Base-by-base conservation (phyloP, 2,329 filamentous ascomycete species). In the Grosmannia penicillata region DNA sequence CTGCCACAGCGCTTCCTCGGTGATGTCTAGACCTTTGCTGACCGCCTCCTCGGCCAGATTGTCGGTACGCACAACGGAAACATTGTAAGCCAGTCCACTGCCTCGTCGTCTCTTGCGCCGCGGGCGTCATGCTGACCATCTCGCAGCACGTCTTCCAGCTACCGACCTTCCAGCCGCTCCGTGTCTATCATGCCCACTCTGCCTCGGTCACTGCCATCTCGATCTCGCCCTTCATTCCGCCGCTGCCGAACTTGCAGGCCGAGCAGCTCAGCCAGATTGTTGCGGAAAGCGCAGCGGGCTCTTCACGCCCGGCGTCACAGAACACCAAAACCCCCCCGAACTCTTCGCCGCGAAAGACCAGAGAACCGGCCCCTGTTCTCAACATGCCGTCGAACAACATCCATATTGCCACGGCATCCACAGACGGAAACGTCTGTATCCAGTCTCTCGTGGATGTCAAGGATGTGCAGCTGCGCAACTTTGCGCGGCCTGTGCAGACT, bases 1-100 rank as follows among this genome's bases (percentile, higher is more conserved):
- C n/a, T n/a, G n/a, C n/a, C n/a, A n/a, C n/a, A n/a, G n/a, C n/a
- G 13, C 8, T 18, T 8, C 15, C 8, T 26, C 25, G n/a, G n/a
- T n/a, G n/a, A n/a, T n/a, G n/a, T n/a, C n/a, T n/a, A n/a, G n/a
- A n/a, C n/a, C n/a, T 23, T 31, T 38, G 37, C 46, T 56, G 47
- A 49, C 15, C 4, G 6, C 14, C 9, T 6, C 6, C 4, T 27
- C 8, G 17, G 13, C 17, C 59, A 89, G 82, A 80, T 95, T 45
- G 68, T 93, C 49, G 91, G 89, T 47, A 95, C 91, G 24, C 89
- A 98, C 57, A 94, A 93, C 61, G 91, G 91, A 51, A 94, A 91
- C 52, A 89, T 96, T 51, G 85, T 93, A 35, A 18, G 37, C 25
- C 3, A 13, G 8, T 8, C 23, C 9, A n/a, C n/a, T n/a, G n/a